Base-by-base conservation (phyloP, 805 yeast genomes). In the Torulaspora gathmanii region DNA sequence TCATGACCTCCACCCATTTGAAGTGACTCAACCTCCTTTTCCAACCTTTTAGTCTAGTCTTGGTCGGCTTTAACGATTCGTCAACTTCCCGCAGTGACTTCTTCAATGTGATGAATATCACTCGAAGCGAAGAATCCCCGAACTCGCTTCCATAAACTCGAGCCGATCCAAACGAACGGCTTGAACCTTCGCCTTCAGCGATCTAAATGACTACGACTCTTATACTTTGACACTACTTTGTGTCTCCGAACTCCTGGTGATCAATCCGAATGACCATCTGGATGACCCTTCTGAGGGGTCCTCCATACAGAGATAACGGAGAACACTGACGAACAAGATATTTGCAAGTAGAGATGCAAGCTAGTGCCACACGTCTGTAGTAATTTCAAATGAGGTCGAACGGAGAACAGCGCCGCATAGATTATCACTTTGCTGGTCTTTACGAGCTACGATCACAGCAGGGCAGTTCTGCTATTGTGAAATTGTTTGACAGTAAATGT, bases 1-100 rank as follows among this genome's bases (percentile, higher is more conserved):
- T 34, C 41, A 39, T 40, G 33, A 22, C 22, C 37, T 6, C 34
- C 28, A 23, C 30, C 40, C 47, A 44, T 44, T 35, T 40, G 44
- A 34, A 34, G 22, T 27, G 33, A 36, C 17, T 23, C 23, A 13
- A 13, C 13, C 12, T 19, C 15, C 27, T 28, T 20, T 16, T 5
- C 17, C 19, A 30, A 3, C 17, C 20, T 30, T 30, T 19, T 19
- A 30, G 11, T 6, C 5, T 12, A 15, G 12, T 20, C 19, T 22
- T 13, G 23, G 10, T 22, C 8, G 25, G 25, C 8, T 6, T 22
- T 6, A 2, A 6, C 25, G 25, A 22, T 22, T 22, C 10, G 8
- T 22, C 25, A 22, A 22, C 10, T 22, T 22, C 8, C 25, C 25
- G 5, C 23, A 37, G 16, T 10, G 20, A 10, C 12, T 12, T 29